These are phyloP conservation scores for Phellopilus nigrolimitatus DNA, from an alignment of 1,284 basidiomycete species.

Conservation along the genomic window DNA sequence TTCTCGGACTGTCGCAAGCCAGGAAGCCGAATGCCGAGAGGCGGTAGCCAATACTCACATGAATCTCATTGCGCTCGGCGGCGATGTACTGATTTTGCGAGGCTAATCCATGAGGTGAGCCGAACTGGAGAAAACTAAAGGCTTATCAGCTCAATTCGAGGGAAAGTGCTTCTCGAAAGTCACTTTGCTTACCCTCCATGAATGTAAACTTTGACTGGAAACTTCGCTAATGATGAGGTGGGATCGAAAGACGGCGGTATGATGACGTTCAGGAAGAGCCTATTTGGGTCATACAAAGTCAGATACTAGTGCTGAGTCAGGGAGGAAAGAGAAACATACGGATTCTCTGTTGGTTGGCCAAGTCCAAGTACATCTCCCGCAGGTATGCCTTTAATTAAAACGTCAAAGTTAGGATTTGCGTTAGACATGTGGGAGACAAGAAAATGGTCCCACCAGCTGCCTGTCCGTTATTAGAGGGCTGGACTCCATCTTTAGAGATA, in stretches of 20 bases:
- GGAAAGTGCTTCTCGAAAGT: background rate
- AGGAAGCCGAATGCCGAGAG: slow-evolving; percentile 73
- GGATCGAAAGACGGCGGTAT: slow-evolving; percentile 53
- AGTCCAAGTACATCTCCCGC: slow-evolving; percentile 57
- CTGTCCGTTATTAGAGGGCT: slow-evolving; percentile 63
- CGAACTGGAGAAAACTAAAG: slow-evolving; percentile 72
- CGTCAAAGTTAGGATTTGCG: no score
- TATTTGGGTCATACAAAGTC: no score
- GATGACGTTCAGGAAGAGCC: slow-evolving; percentile 67
- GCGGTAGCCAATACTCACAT: slow-evolving; percentile 69
- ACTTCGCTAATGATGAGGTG: slow-evolving; percentile 31
- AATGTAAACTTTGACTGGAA: slow-evolving; percentile 70
- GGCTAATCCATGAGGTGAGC: slow-evolving; percentile 55
- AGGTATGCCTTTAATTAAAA: slow-evolving; percentile 37
- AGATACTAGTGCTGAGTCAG: slow-evolving; percentile 4
- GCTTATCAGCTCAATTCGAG: slow-evolving; percentile 3
- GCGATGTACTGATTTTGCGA: slow-evolving; percentile 65
- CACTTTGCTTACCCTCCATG: slow-evolving; percentile 56
- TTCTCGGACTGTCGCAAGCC: slow-evolving; percentile 51
- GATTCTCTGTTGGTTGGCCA: slow-evolving; percentile 65
- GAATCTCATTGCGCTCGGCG: slow-evolving; percentile 59
- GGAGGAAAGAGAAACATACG: slow-evolving; percentile 34
- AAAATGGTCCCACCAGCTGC: slow-evolving; percentile 36
- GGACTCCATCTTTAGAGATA: slow-evolving; percentile 56
- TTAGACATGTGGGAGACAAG: no score